Evolutionary conservation across 2,329 filamentous ascomycete genomes (phyloP), one percentile per base, ranked within the genome.

Genomic region (Aureobasidium lini): DNA sequence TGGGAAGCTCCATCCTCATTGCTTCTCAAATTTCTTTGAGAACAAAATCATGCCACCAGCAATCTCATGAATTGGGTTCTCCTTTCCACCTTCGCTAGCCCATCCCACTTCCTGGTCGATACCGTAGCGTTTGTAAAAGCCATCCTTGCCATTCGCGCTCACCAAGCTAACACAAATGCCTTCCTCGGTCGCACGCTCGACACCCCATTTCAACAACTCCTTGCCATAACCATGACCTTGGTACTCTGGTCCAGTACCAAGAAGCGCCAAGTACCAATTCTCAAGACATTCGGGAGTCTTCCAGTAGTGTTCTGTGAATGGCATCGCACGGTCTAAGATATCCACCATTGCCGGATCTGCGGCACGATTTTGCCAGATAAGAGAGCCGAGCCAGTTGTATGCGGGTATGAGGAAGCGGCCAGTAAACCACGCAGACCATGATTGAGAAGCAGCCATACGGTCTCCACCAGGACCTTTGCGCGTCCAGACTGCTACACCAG

Each of bases 101-200:
- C 47, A 54, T 4, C 61, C 61, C 3, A 39, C 59, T 28, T 46
- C 34, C 10, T 53, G 50, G 6, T 39, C 42, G 43, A 61, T 44
- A 8, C 59, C 59, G 23, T 48, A 46, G 9, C 53, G 56, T 18
- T 29, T 48, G n/a, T 61, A 71, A 31, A 70, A 71, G 16, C 60
- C 57, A 60, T 69, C 67, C 54, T 63, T 65, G 6, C 63, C 65
- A 1, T 62, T 59, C 13, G 67, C 64, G 49, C 61, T 60, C 5
- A 69, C 64, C 29, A 68, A 64, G 53, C 65, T 66, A 15, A 64
- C 64, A 18, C 72, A 63, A 49, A 86, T 86, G 80, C 81, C 87
- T 48, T 81, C 80, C 47, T 44, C 39, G 48, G 49, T 66, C 43
- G 69, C 67, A 9, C 60, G 47, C 48, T 67, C 67, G n/a, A 70